A percentile compares a stretch with the other conserved stretches of the same genome.
These are phyloP conservation scores for Petunia hybrid DNA, from an alignment of 305 asterid species.

Conservation along the genomic window DNA sequence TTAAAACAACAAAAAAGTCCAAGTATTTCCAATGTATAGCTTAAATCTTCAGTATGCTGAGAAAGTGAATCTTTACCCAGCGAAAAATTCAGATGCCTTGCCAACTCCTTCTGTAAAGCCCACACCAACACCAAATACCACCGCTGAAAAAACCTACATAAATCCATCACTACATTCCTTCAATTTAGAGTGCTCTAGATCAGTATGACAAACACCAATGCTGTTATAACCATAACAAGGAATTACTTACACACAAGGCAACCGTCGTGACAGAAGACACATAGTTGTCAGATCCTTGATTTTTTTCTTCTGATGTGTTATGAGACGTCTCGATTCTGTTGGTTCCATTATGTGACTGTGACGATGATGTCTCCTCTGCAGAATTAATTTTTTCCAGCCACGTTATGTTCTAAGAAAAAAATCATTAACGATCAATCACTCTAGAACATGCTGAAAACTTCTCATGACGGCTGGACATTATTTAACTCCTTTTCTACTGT, in stretches of 20 bases:
- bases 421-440: neutral
- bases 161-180: conserved; percentile 59
- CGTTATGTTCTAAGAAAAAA: conserved; percentile 32
- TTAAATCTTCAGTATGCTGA: neutral
- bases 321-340: conserved; percentile 42
- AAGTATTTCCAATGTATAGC: conserved; percentile 8
- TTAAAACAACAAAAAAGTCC: conserved; percentile 31
- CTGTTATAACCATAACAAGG: conserved; percentile 29
- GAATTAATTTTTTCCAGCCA: conserved; percentile 38
- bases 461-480: neutral
- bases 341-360: conserved; percentile 45
- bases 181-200: conserved; percentile 49
- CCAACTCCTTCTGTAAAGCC: conserved; percentile 79
- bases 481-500: neutral
- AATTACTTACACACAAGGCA: conserved; percentile 77
- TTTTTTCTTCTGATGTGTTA: conserved; percentile 50
- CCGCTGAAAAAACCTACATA: conserved; percentile 86
- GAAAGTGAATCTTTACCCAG: conserved; percentile 68
- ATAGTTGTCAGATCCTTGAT: conserved; percentile 48
- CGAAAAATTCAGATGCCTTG: conserved; percentile 90
- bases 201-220: conserved; percentile 27
- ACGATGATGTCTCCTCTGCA: conserved; percentile 55
- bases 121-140: conserved; percentile 88
- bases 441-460: neutral
- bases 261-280: conserved; percentile 76